Percentiles rank a stretch among this genome's conserved stretches.
These are phyloP conservation scores for Fusarium sp. DNA, from an alignment of 2,329 filamentous ascomycete genomes.

Conservation along the genomic window DNA sequence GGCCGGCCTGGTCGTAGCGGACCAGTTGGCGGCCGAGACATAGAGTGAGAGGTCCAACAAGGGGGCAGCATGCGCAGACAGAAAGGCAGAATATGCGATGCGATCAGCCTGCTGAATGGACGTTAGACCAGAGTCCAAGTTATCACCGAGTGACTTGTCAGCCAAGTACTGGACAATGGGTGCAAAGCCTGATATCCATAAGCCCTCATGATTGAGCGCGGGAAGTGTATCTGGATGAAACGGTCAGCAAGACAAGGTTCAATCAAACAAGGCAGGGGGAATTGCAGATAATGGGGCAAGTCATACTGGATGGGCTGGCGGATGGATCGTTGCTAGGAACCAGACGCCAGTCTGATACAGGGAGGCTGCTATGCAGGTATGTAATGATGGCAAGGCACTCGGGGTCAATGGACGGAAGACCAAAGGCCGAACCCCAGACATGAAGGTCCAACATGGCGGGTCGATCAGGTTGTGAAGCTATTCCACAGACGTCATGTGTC, in stretches of 20 bases:
- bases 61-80: constrained; percentile 81
- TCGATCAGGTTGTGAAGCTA: constrained; percentile 26
- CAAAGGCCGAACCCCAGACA: constrained; percentile 91
- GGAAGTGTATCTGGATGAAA: constrained; percentile 66
- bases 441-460: constrained; percentile 75
- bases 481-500: constrained; percentile 31
- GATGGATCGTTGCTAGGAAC: constrained; percentile 81
- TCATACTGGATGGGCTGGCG: constrained; percentile 79
- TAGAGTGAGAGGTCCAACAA: constrained; percentile 91
- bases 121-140: constrained; percentile 60
- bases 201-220: constrained; percentile 65
- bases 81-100: constrained; percentile 75
- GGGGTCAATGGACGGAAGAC: constrained; percentile 89
- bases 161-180: constrained; percentile 73
- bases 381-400: constrained; percentile 89
- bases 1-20: constrained; percentile 80
- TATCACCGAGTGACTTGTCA: constrained; percentile 53
- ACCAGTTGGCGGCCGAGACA: constrained; percentile 91
- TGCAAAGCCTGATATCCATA: constrained; percentile 73
- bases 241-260: constrained; percentile 45
- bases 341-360: constrained; percentile 75
- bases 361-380: constrained; percentile 77
- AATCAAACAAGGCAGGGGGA: constrained; percentile 16
- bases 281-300: constrained; percentile 26
- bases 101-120: constrained; percentile 62